phyloP scores from a whole-genome alignment of 2,329 filamentous ascomycete species.

The Phialophora macrospora region DNA sequence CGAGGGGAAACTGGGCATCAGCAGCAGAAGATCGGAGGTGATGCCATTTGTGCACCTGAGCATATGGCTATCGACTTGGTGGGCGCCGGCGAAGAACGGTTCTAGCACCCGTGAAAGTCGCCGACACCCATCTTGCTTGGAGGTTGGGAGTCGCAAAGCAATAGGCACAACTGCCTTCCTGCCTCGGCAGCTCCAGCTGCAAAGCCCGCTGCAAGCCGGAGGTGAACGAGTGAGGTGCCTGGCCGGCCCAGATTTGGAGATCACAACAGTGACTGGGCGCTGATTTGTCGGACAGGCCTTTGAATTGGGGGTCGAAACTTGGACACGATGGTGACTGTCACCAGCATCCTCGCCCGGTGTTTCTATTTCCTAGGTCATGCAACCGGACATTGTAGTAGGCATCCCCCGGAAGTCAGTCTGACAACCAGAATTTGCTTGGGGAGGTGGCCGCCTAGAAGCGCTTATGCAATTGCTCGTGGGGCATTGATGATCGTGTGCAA shows the following conservation, averaged over 20 bases:
- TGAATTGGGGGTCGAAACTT: conserved; percentile 8
- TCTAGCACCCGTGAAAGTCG: conserved; percentile 3
- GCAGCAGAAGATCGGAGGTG: not conserved
- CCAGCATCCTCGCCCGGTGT: not conserved
- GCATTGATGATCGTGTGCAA: conserved; percentile 10
- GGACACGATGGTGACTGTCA: conserved; percentile 5
- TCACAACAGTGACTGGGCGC: conserved; percentile 4
- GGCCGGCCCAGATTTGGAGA: conserved; percentile 4
- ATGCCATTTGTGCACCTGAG: not conserved
- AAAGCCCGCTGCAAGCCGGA: not conserved
- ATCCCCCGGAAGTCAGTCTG: conserved; percentile 17
- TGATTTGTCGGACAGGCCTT: conserved; percentile 15
- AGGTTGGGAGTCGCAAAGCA: not conserved
- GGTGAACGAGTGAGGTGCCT: not conserved
- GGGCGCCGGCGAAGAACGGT: not conserved
- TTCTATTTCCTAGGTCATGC: not conserved
- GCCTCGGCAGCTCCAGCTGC: not conserved
- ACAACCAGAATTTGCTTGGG: conserved; percentile 24
- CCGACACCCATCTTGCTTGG: not conserved
- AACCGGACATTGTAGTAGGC: not conserved
- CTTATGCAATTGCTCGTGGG: conserved; percentile 34
- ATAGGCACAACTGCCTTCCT: conserved; percentile 5
- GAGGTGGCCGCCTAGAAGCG: conserved; percentile 29
- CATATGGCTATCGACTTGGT: not conserved
- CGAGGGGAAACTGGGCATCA: not conserved